Base-by-base conservation (phyloP, 805 yeast genomes). In the Cyberlindnera japonica region DNA sequence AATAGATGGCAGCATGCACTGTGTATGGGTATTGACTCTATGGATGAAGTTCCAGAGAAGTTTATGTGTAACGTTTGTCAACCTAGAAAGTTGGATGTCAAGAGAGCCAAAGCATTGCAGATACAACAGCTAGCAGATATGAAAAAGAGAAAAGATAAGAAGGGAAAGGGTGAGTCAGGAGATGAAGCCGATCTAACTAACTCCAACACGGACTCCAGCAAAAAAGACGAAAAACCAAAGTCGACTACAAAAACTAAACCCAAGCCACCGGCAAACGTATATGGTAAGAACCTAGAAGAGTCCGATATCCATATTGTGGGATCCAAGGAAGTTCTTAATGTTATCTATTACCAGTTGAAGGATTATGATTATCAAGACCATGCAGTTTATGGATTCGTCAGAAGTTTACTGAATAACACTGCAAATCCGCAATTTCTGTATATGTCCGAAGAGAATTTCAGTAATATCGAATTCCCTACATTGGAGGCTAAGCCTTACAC, bases 1-100 rank as follows among this genome's bases (percentile, higher is more conserved):
- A 81, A 76, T 61, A 77, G 95, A 47, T 90, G 97, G 97, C 96
- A 90, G 59, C 98, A 90, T 64, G 89, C 93, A 20, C 70, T 77
- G n/a, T 90, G 98, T 62, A 86, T 88, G 76, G 83, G 83, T 7
- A 86, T 85, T 42, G 69, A 69, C 33, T 75, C 81, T 33, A 77
- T 75, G 43, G 83, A 77, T 28, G 81, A 83, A 36, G 95, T 81
- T 0, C 96, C 96, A 0, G 96, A 88, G 41, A 78, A 77, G 38
- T 90, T 84, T 57, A 67, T 77, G 21, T 90, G 98, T 57, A 85
- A 84, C 55, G 71, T 71, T 34, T 90, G 98, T 64, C 82, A 81
- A 41, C 75, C 75, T 15, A 61, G 75, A 43, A 57, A 61, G 29
- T 49, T 74, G 55, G 75, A 74, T 51, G 64, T 60, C 20, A 64